Evolutionary conservation across 2,329 filamentous ascomycete species (phyloP).

Genomic region (Claviceps sp.): DNA sequence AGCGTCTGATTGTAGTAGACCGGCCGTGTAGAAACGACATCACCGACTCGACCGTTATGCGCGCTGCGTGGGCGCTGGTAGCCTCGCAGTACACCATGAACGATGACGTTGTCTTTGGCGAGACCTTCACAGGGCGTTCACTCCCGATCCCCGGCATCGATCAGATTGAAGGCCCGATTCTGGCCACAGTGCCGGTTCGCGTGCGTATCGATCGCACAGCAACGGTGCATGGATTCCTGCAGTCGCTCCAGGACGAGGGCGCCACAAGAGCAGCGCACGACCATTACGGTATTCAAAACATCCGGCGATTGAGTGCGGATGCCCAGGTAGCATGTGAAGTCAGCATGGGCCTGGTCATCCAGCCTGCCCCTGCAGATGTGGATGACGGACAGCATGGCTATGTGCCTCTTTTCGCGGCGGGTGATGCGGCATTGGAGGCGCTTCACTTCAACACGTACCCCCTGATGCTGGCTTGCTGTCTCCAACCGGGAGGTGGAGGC

Average conservation of each 20-base stretch:
- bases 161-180: slow-evolving; percentile 14
- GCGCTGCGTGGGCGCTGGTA: slow-evolving; percentile 20
- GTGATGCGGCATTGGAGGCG: slow-evolving; percentile 1
- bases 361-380: not conserved
- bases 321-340: slow-evolving; percentile 8
- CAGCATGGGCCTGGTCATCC: slow-evolving; percentile 7
- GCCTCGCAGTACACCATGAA: slow-evolving; percentile 22
- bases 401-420: not conserved
- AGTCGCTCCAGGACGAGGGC: slow-evolving; percentile 11
- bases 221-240: slow-evolving; percentile 5
- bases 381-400: not conserved
- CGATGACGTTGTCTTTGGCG: slow-evolving; percentile 18
- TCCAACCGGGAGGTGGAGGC: not conserved
- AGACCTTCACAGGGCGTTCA: slow-evolving; percentile 15
- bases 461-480: not conserved
- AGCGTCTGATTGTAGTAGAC: not conserved
- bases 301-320: slow-evolving; percentile 12
- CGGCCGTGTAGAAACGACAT: slow-evolving; percentile 8
- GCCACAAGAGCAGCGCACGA: slow-evolving; percentile 13
- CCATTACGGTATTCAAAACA: slow-evolving; percentile 15
- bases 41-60: slow-evolving; percentile 12
- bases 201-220: slow-evolving; percentile 6
- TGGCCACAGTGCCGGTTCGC: slow-evolving; percentile 14
- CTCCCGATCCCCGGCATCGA: slow-evolving; percentile 14
- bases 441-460: slow-evolving; percentile 4